Evolutionary conservation across 2,329 filamentous ascomycete species (phyloP), one percentile per base, ranked within the genome.

Genomic region (Aspergillus sp.): DNA sequence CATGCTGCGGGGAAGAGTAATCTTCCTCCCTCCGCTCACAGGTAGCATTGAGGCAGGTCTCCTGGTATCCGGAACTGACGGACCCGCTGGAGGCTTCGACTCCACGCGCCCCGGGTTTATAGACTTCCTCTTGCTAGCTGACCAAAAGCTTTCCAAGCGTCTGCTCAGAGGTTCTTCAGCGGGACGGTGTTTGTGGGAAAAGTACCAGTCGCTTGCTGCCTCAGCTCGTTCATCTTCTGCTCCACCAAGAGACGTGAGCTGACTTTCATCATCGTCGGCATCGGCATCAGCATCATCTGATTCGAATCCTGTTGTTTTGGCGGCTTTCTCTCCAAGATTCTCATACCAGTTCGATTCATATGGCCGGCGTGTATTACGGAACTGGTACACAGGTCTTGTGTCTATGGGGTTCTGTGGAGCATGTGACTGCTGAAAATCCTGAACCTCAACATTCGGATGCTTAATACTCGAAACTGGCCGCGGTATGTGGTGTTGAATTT

Each of bases 61-160:
- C 37, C 40, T 57, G 39, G 45, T 35, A 29, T 56, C 54, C 33
- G 56, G 42, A 10, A 44, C 42, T 26, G 48, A 38, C 11, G 48
- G 41, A 26, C 47, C 48, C 13, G 46, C 39, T 5, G 48, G 46
- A 33, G 40, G 33, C 19, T 52, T 56, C 4, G 52, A 40, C 27
- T 60, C 56, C 30, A 35, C 35, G 29, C 54, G 46, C 9, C 36
- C 42, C 32, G 48, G 47, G 34, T 53, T 49, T n/a, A 53, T 47
- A 10, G 54, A 40, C 38, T 57, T 54, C 34, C 53, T 59, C 36
- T 58, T 62, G 43, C 61, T 64, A 26, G 64, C 60, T 33, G 54
- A 58, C 62, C 64, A 68, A 48, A 67, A 69, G 45, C 58, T 62
- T 46, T 68, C 65, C 36, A 65, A 55, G 12, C 61, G 64, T 48